Evolutionary conservation across 306 rosid species (phyloP).

Genomic region (Lotus japonicus): DNA sequence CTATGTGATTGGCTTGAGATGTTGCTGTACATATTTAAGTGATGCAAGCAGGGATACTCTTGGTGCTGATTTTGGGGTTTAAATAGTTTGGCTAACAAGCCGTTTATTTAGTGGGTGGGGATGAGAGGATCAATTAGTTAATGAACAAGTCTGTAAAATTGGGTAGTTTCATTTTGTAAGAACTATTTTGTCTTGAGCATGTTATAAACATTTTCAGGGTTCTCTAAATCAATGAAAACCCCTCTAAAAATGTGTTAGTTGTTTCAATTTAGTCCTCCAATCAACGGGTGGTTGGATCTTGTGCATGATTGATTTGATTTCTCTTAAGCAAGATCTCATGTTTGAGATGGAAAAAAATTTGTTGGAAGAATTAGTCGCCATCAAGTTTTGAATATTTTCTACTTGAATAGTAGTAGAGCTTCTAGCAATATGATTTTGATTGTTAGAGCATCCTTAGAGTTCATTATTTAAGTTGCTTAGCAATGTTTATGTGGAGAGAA

Average conservation of each 20-base stretch:
- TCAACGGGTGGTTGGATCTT: too few relatives aligned
- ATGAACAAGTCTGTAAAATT: slow-evolving; percentile 43
- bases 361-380: too few relatives aligned
- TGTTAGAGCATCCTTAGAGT: too few relatives aligned
- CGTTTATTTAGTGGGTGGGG: slow-evolving; percentile 28
- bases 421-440: not conserved
- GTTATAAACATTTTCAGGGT: slow-evolving; percentile 40
- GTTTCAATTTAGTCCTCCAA: not conserved
- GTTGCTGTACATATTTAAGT: slow-evolving; percentile 69
- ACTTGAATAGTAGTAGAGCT: too few relatives aligned
- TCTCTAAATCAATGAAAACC: slow-evolving; percentile 38
- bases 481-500: too few relatives aligned
- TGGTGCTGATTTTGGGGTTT: slow-evolving; percentile 29
- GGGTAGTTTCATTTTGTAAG: slow-evolving; percentile 38
- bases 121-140: slow-evolving; percentile 24
- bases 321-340: too few relatives aligned
- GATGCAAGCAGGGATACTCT: slow-evolving; percentile 38
- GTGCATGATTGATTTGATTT: too few relatives aligned
- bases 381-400: too few relatives aligned
- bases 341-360: too few relatives aligned
- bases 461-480: too few relatives aligned
- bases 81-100: slow-evolving; percentile 34
- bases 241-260: slow-evolving; percentile 3
- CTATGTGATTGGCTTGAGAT: slow-evolving; percentile 42
- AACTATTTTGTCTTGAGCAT: slow-evolving; percentile 37